Base-by-base conservation (phyloP, 176 grass and related monocot genomes). In the Carex littledalei region DNA sequence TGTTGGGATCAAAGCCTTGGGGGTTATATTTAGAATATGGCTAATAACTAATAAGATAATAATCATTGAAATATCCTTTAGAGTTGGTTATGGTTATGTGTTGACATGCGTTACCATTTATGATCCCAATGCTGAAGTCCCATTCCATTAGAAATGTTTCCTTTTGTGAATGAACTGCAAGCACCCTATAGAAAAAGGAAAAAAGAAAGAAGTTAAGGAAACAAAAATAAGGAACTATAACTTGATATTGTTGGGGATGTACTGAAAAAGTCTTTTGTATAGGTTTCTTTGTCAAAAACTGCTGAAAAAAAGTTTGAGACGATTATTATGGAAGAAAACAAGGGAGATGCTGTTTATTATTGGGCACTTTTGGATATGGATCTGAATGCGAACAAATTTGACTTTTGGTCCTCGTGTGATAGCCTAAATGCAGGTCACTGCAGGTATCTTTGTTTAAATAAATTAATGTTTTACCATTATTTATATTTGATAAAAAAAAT, bases 371-470 rank as follows among this genome's bases (percentile, higher is more conserved):
- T 95, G 80, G 88, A 86, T 76, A 73, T 66, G 26, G 85, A 85
- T 73, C 85, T 86, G 84, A 91, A 66, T 50, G 73, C 55, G 9
- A 47, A 20, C 3, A 61, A 54, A 3, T 81, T 78, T 17, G 78
- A 94, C 69, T 95, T 99, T 71, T 99, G 96, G 96, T 95, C 91
- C 21, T 89, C 67, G 39, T 99, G 96, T 79, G 93, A 95, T 84
- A 71, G 17, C 37, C 86, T 94, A 87, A 95, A 99, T 94, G 85
- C 93, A 87, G 96, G 86, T 79, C 85, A 79, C 21, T 99, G 96
- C 96, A 99, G 96, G 96, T 99, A 75, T 45, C 21, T 77, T 47
- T 43, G 3, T 70, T 43, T 34, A 31, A 65, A 65, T 69, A n/a
- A 84, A 67, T 53, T 71, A 56, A 7, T 65, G 62, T 41, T 21